These are phyloP conservation scores for Ambrosia trifida DNA, from an alignment of 129 eudicot species.

Conservation along the genomic window DNA sequence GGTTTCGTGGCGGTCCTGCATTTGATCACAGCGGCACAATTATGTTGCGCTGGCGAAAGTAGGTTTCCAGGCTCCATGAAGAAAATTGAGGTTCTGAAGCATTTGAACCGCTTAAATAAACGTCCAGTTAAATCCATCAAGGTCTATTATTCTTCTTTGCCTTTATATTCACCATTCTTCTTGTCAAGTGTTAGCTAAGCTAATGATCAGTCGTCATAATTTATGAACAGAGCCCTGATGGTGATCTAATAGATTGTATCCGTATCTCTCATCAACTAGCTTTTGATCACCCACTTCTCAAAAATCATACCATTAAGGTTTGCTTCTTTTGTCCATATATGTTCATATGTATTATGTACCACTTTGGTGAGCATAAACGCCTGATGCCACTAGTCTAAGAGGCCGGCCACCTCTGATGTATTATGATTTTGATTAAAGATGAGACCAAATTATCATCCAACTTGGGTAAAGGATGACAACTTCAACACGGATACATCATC, in stretches of 20 bases:
- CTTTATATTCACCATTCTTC: not conserved
- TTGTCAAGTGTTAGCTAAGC: not conserved
- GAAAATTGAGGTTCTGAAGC: no score
- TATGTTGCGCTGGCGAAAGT: not conserved
- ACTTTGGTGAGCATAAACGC: no score
- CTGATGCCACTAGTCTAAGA: no score
- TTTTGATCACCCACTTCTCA: conserved; percentile 80
- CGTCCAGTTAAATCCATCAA: conserved; percentile 58
- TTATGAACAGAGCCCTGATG: conserved; percentile 62
- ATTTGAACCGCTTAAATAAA: conserved; percentile 59
- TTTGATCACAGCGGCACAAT: conserved; percentile 7
- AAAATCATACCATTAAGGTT: conserved; percentile 74
- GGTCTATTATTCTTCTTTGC: conserved; percentile 19
- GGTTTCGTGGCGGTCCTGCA: not conserved
- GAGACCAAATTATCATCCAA: conserved; percentile 76
- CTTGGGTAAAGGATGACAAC: conserved; percentile 47
- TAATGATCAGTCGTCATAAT: not conserved
- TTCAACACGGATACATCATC: conserved; percentile 20
- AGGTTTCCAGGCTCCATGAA: no score
- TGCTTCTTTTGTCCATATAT: not conserved
- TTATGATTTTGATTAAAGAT: conserved; percentile 30
- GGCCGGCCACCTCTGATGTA: no score
- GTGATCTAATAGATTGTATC: conserved; percentile 78
- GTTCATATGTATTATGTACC: not conserved
- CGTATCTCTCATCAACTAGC: conserved; percentile 74